phyloP scores from a whole-genome alignment of 805 yeast species.

The Schizosaccharomyces lindneri region DNA sequence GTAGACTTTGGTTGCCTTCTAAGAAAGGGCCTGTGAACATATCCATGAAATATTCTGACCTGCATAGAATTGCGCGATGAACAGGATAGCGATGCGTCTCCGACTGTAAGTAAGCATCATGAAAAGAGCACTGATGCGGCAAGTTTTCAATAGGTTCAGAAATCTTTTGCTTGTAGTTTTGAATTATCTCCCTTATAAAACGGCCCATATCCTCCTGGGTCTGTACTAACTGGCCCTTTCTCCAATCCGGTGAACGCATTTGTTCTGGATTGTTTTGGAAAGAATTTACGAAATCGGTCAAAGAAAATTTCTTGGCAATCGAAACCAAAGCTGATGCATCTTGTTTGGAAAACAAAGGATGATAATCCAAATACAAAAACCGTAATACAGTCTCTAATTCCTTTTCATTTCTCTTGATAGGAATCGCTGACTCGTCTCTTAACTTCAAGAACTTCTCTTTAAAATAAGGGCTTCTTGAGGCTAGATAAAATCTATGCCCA shows the following conservation, averaged over 20 bases:
- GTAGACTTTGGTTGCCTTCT: conserved; percentile 11
- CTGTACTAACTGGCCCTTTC: neutral
- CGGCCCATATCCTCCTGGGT: neutral
- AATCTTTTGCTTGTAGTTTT: neutral
- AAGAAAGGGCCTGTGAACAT: conserved; percentile 31
- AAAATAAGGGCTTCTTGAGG: conserved; percentile 14
- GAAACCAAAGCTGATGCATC: neutral
- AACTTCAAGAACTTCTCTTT: neutral
- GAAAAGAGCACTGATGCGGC: neutral
- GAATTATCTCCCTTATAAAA: neutral
- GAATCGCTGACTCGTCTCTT: neutral
- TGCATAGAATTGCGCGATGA: conserved; percentile 32
- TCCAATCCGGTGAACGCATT: neutral
- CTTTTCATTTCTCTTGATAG: neutral
- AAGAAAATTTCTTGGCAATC: neutral
- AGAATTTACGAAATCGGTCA: neutral
- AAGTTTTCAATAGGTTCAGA: neutral
- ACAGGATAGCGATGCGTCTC: conserved; percentile 26
- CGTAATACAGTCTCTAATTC: neutral
- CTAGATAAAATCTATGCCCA: conserved; percentile 11
- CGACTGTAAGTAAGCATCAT: neutral
- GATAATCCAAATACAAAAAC: neutral
- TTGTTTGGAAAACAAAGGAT: neutral
- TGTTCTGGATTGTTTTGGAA: neutral
- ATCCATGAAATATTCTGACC: conserved; percentile 39